Evolutionary conservation across 75 land plant species (phyloP), one percentile per base, ranked within the genome.

Genomic region (Adiantum capillusveneris): DNA sequence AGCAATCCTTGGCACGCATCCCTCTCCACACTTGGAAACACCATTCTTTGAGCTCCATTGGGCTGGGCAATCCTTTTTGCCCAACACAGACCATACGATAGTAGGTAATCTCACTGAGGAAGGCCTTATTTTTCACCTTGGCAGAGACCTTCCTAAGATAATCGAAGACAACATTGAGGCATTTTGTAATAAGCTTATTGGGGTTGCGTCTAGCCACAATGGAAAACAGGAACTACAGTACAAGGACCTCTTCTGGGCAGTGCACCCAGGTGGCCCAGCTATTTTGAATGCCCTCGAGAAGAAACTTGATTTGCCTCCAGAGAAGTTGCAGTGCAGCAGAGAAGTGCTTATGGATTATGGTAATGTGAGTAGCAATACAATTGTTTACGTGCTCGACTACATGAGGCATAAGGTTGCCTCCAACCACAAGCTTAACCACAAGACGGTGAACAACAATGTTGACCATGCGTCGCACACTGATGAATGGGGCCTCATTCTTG

Each of bases 211-310:
- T n/a, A 14, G 13, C 18, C 12, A 9, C 9, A 21, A 3, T 18
- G 82, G 66, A 21, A 44, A 57, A 0, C 25, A 21, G 17, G 60
- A 45, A 34, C 19, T 73, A 48, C 70, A 70, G 0, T 90, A 81
- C 60, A 81, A 86, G 26, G 78, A 81, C 53, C 56, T 95, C 59
- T 95, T 90, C 58, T 90, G 99, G 99, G 99, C 97, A 6, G 93
- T 95, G 26, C 99, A 95, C 76, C 99, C 97, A 12, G 99, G 93
- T 0, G 99, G 99, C 13, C 99, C 99, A n/a, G 99, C 99, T 5
- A 95, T 95, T 3, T 48, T 95, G 73, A 84, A 80, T 48, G 69
- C 79, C 18, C 16, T 86, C 71, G 99, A 95, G 65, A 82, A 79
- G 65, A 68, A 66, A 63, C 73, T 95, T 7, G 62, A 73, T 0